Evolutionary conservation across 1,284 basidiomycete genomes (phyloP), one percentile per base, ranked within the genome.

Genomic region (Polyporus tsugae): DNA sequence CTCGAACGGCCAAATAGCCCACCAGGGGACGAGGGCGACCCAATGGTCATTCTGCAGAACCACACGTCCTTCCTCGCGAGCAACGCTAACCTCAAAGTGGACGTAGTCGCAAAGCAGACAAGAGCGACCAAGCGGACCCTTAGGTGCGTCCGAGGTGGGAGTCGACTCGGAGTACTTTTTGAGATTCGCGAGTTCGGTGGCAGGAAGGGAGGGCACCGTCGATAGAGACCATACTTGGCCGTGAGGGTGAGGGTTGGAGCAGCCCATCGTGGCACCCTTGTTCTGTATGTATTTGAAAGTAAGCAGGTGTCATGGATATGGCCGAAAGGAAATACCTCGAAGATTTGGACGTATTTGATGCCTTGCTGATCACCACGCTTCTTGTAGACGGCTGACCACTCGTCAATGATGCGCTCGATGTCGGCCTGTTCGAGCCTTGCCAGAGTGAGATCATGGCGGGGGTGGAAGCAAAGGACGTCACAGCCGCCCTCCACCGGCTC

Each of bases 1-100:
- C 79, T 99, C 97, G 77, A 93, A 98, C 0, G 97, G 97, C 97
- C 97, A 99, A 38, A 91, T 88, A 1, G 96, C 97, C 97, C 97
- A 98, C 90, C 94, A 98, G 0, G 97, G 97, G 0, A 98, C 95
- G 6, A 98, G 78, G 0, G 92, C 95, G 5, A 95, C 84, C 88
- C 96, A 98, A 75, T 95, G 85, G 4, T 91, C 85, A 75, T 95
- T 94, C 78, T 87, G 85, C 41, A 90, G 80, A 2, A 98, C 91
- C 33, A 97, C 82, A 2, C 96, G 87, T 22, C 88, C 85, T 60
- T 85, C 81, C 5, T 84, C 80, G 13, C 78, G 75, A 0, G 80
- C 72, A 19, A 83, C 74, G 39, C 77, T 76, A 0, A 91, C 81
- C 78, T 98, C 97, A 58, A 89, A 84, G 66, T 90, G 83, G 4